A percentile compares a stretch with the other conserved stretches of the same genome.
Conservation (phyloP, 1,284 basidiomycete genomes). For the Mycena sp. region DNA sequence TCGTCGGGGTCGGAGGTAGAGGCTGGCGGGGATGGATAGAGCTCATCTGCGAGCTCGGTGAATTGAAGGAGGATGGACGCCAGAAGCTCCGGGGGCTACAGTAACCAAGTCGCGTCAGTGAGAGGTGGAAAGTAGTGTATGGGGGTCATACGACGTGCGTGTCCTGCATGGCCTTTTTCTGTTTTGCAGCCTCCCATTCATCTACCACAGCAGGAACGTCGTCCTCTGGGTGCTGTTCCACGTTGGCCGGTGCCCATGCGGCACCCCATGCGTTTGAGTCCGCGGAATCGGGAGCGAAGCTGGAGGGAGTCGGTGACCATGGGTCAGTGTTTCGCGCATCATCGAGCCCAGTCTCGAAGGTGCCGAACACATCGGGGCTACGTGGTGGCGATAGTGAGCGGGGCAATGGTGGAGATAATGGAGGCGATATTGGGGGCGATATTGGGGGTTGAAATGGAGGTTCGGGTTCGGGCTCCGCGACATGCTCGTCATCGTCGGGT, state of each 20-base stretch:
- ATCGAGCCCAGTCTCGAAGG: conserved; percentile 61
- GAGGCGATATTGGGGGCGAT: too few species aligned
- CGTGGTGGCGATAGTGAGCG: conserved; percentile 26
- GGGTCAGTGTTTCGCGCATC: conserved; percentile 40
- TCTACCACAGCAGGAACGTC: conserved; percentile 40
- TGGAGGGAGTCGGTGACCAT: conserved; percentile 46
- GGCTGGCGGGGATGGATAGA: conserved; percentile 56
- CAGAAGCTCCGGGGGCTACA: conserved; percentile 73
- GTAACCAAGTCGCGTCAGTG: conserved; percentile 8
- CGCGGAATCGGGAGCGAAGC: conserved; percentile 42
- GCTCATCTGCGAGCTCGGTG: conserved; percentile 56
- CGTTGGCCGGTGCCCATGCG: conserved; percentile 56
- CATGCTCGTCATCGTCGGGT: conserved; percentile 12
- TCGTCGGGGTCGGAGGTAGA: conserved; percentile 35
- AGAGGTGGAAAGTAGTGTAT: conserved; percentile 20
- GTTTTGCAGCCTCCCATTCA: conserved; percentile 74
- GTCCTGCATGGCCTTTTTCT: conserved; percentile 66
- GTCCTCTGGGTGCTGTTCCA: conserved; percentile 31
- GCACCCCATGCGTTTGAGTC: conserved; percentile 43
- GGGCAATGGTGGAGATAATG: conserved; percentile 9
- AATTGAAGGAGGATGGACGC: conserved; percentile 62
- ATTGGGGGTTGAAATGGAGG: conserved; percentile 5
- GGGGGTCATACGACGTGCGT: conserved; percentile 64
- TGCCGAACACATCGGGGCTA: conserved; percentile 63
- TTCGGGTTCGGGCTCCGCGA: conserved; percentile 10